Base-by-base conservation (phyloP, 164 flowering plant genomes). In the Brasenia schreberi region DNA sequence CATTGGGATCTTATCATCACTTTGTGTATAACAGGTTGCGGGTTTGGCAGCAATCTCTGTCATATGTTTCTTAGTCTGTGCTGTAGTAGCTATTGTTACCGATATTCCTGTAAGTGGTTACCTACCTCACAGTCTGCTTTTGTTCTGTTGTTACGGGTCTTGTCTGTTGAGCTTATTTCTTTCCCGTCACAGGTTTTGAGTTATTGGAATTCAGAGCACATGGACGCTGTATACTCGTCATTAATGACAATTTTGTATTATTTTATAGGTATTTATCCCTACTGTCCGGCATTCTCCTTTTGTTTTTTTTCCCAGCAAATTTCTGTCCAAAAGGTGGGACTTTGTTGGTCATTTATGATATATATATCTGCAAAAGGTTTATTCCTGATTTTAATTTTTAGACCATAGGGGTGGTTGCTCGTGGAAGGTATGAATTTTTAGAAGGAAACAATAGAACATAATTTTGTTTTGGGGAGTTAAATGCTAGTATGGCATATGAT, bases 41-140 rank as follows among this genome's bases (percentile, higher is more conserved):
- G 89, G 98, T 53, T 68, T 87, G 75, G 90, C 98, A 27, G 70
- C 77, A 66, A 92, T 88, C 19, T 88, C 89, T 67, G 80, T 90
- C 72, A 43, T 87, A 39, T 85, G 97, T 74, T 93, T 93, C 78
- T 82, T 92, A 5, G 77, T 89, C 66, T 85, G 92, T 76, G 80
- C 94, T 60, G 39, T 82, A 19, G 81, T 87, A 18, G 88, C 88
- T 66, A 72, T 93, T 60, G 73, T 79, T n/a, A 85, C 96, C 63
- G 76, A 85, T 67, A 80, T 85, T 69, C 90, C 96, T 43, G 97
- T 93, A 87, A 64, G 87, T 72, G 23, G 42, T 70, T 11, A 6
- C 39, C 39, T 11, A 6, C 39, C 39, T 33, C 39, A n/a, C 39
- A 33, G 4, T 33, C 39, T 33, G 33, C 52, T 66, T 43, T 63